A percentile compares a stretch with the other conserved stretches of the same genome.
phyloP scores from a whole-genome alignment of 306 rosid species.

The Fragaria iinumae region DNA sequence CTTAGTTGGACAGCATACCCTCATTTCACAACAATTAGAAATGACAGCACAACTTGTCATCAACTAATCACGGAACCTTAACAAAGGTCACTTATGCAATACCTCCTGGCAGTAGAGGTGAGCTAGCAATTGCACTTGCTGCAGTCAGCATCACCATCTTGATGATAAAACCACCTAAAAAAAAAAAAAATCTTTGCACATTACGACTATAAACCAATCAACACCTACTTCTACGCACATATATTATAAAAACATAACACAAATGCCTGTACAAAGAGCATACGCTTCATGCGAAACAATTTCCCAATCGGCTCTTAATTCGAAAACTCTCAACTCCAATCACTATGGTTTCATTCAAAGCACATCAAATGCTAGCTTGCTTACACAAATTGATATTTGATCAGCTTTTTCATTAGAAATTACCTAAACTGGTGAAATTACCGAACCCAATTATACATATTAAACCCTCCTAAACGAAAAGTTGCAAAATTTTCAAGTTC shows the following conservation, averaged over 20 bases:
- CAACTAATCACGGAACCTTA: conserved; percentile 2
- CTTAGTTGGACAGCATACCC: not conserved
- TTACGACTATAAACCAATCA: not conserved
- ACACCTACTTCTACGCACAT: not conserved
- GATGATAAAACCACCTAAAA: conserved; percentile 12
- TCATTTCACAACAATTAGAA: not conserved
- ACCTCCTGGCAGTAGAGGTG: conserved; percentile 51
- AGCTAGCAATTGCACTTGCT: conserved; percentile 33
- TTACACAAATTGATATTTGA: not conserved
- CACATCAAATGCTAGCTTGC: not conserved
- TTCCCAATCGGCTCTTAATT: not conserved
- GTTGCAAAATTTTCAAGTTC: not conserved
- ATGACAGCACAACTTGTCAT: not conserved
- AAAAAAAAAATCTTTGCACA: not conserved
- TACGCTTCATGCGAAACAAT: not conserved
- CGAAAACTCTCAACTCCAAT: not conserved
- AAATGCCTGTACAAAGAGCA: not conserved
- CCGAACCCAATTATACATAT: not conserved
- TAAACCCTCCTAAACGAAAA: not conserved
- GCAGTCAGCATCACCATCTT: conserved; percentile 34
- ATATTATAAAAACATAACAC: not conserved
- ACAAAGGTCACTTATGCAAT: conserved; percentile 7
- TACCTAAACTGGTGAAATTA: not conserved
- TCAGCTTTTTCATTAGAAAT: not conserved
- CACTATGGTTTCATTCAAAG: not conserved